A percentile compares a stretch with the other conserved stretches of the same genome.
Evolutionary conservation across 164 flowering plant species (phyloP).

Genomic region (Tinospora cordifolia): DNA sequence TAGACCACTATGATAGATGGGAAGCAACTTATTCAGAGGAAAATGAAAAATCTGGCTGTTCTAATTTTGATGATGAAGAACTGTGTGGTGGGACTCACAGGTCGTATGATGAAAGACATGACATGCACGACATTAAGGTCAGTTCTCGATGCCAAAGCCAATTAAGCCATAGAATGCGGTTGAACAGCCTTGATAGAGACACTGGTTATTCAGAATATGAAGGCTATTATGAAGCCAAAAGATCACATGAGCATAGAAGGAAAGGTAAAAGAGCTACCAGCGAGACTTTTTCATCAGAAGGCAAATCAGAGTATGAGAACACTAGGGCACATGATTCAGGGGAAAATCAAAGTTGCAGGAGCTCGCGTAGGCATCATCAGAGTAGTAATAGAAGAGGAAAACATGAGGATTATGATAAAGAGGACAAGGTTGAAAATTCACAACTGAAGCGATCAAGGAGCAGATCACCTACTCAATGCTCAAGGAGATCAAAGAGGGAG

Average conservation of each 20-base stretch:
- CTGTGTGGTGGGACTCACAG: background rate
- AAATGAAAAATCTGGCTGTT: constrained; percentile 5
- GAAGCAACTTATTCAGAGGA: constrained; percentile 2
- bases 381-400: background rate
- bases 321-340: background rate
- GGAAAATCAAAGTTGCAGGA: background rate
- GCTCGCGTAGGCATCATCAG: background rate
- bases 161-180: background rate
- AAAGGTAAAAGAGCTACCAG: background rate
- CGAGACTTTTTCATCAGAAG: background rate
- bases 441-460: constrained; percentile 12
- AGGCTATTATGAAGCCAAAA: background rate
- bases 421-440: background rate
- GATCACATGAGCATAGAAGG: constrained; percentile 1
- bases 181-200: constrained; percentile 5
- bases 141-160: background rate
- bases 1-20: constrained; percentile 3
- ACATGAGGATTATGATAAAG: background rate
- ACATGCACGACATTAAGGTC: background rate
- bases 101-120: constrained; percentile 3
- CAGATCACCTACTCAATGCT: constrained; percentile 7
- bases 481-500: constrained; percentile 5
- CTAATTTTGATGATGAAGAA: constrained; percentile 1
- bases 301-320: background rate
- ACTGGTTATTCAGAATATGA: constrained; percentile 7